Evolutionary conservation across 2,329 filamentous ascomycete species (phyloP).

Genomic region (Verticillium zaregamsianum): DNA sequence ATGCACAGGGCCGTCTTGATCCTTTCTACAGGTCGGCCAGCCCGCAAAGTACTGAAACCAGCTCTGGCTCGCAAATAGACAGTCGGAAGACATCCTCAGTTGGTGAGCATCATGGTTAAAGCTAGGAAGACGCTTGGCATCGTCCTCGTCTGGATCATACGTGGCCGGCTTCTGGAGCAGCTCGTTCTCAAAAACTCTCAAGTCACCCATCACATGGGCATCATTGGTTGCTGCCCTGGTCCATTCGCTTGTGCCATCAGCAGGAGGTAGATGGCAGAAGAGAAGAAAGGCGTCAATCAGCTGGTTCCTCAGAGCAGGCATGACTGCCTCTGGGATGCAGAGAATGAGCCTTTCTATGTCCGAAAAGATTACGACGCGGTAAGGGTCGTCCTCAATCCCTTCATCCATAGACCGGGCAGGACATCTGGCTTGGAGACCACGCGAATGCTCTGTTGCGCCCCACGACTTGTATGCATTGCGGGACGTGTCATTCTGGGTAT

Average conservation of each 20-base stretch:
- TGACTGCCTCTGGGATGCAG: constrained; percentile 34
- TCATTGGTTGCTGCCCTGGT: constrained; percentile 24
- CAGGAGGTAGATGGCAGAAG: constrained; percentile 62
- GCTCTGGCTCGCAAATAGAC: constrained; percentile 43
- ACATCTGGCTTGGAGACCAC: constrained; percentile 42
- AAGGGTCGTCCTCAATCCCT: constrained; percentile 73
- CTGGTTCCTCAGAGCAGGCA: constrained; percentile 31
- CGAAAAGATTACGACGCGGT: constrained; percentile 72
- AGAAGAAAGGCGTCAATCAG: constrained; percentile 68
- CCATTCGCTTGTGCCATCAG: constrained; percentile 21
- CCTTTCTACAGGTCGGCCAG: constrained; percentile 15
- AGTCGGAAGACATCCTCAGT: constrained; percentile 38
- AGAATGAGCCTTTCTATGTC: constrained; percentile 67
- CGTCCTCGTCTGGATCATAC: constrained; percentile 5
- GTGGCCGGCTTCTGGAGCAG: constrained; percentile 6
- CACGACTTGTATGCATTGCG: constrained; percentile 47
- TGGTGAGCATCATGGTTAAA: constrained; percentile 25
- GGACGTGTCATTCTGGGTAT: constrained; percentile 17
- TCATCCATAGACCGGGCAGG: constrained; percentile 76
- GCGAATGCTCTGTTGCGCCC: constrained; percentile 50
- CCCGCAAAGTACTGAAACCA: constrained; percentile 41
- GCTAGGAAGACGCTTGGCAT: constrained; percentile 1
- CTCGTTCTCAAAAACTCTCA: constrained; percentile 4
- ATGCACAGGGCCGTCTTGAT: constrained; percentile 27
- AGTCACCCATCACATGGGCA: constrained; percentile 3